Evolutionary conservation across 495 filamentous ascomycete species (phyloP).

Genomic region (Beverwykella pulmonaria): DNA sequence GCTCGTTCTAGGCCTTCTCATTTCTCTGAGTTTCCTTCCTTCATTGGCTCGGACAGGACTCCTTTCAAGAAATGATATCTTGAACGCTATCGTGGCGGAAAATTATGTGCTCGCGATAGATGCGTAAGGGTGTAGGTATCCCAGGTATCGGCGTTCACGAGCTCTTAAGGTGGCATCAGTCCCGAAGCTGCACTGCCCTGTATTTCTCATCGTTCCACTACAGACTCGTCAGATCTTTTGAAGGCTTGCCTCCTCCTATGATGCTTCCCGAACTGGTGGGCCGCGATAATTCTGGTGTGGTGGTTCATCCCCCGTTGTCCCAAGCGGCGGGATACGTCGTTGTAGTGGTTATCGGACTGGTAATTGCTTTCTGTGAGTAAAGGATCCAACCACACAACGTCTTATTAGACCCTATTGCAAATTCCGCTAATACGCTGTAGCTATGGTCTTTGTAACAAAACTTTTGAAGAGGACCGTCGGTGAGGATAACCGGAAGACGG

Average conservation of each 20-base stretch:
- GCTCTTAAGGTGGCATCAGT: no score
- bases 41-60: no score
- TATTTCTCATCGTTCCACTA: not conserved
- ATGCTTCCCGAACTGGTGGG: not conserved
- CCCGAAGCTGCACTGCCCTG: no score
- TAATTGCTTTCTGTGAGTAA: slow-evolving; percentile 23
- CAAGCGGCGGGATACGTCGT: slow-evolving; percentile 29
- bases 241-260: not conserved
- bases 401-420: not conserved
- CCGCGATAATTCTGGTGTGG: slow-evolving; percentile 10
- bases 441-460: slow-evolving; percentile 24
- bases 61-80: no score
- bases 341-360: slow-evolving; percentile 25
- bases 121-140: no score
- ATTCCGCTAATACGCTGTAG: not conserved
- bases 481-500: slow-evolving; percentile 54
- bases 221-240: not conserved
- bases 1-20: no score
- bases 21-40: no score
- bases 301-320: slow-evolving; percentile 24
- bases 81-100: no score
- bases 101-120: no score
- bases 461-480: slow-evolving; percentile 24
- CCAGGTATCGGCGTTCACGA: no score
- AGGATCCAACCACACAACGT: not conserved